phyloP scores from a whole-genome alignment of 345 rosid genomes.

The Populus deltoides region DNA sequence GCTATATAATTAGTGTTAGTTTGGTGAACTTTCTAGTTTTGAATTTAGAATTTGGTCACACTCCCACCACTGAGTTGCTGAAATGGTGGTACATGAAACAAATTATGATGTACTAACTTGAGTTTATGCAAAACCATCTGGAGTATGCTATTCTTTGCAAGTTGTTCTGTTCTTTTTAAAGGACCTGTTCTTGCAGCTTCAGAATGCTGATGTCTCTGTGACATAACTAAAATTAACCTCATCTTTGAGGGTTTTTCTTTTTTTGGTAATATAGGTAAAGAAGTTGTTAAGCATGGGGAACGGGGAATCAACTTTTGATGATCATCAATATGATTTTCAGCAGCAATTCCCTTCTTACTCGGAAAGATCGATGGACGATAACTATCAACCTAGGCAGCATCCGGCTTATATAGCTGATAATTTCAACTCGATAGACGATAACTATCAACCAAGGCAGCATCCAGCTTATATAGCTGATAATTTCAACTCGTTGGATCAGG shows the following conservation, averaged over 20 bases:
- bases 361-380: constrained; percentile 33
- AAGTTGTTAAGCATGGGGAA: constrained; percentile 34
- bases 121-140: not conserved
- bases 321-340: constrained; percentile 18
- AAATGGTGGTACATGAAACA: not conserved
- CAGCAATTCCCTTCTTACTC: constrained; percentile 26
- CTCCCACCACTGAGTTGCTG: not conserved
- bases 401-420: constrained; percentile 55
- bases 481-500: constrained; percentile 77
- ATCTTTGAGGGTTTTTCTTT: not conserved
- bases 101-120: not conserved
- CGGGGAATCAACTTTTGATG: constrained; percentile 27
- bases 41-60: not conserved
- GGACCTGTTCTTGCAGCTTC: not conserved
- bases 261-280: constrained; percentile 5
- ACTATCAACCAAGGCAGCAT: constrained; percentile 24
- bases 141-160: not conserved
- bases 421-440: constrained; percentile 36
- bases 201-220: not conserved
- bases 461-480: constrained; percentile 54
- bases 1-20: not conserved
- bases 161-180: not conserved
- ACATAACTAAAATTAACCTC: not conserved
- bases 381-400: constrained; percentile 22
- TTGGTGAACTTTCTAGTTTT: not conserved